Evolutionary conservation across 805 yeast species (phyloP).

Genomic region (Candida orba): DNA sequence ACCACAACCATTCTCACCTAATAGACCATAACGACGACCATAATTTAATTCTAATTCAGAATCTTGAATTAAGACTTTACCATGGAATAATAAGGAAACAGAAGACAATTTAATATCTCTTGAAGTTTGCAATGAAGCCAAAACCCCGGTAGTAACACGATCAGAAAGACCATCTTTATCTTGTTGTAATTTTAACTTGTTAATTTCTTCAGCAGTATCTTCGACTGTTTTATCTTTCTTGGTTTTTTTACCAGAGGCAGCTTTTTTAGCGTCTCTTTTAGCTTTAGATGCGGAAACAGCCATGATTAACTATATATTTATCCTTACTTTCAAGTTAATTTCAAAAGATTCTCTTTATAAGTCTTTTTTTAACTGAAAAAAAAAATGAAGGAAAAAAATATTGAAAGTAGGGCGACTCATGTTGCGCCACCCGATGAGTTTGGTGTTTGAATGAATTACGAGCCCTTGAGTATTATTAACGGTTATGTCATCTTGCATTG

Average conservation of each 20-base stretch:
- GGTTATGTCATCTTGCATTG: no score
- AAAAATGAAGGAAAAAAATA: neutral
- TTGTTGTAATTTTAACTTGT: conserved; percentile 83
- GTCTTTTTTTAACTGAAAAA: neutral
- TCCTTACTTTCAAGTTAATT: neutral
- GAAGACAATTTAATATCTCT: conserved; percentile 91
- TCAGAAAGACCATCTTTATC: conserved; percentile 93
- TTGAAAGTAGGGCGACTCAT: neutral
- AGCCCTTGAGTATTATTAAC: no score
- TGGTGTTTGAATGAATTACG: neutral
- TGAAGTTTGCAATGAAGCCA: conserved; percentile 81
- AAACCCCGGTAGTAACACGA: conserved; percentile 96
- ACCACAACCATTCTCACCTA: conserved; percentile 99
- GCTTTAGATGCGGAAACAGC: conserved; percentile 83
- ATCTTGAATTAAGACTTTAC: conserved; percentile 93
- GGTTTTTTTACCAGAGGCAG: conserved; percentile 65
- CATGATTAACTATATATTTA: conserved; percentile 7
- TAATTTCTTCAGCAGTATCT: conserved; percentile 65
- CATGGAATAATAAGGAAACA: conserved; percentile 90
- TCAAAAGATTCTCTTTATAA: neutral
- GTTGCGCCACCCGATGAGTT: conserved; percentile 1
- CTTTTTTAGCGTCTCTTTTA: conserved; percentile 95
- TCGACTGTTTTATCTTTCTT: conserved; percentile 45
- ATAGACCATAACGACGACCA: conserved; percentile 95
- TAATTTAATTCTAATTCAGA: conserved; percentile 87